Percentiles rank a stretch among this genome's conserved stretches.
These are phyloP conservation scores for Nakazawaea sp. DNA, from an alignment of 805 yeast species.

Conservation along the genomic window DNA sequence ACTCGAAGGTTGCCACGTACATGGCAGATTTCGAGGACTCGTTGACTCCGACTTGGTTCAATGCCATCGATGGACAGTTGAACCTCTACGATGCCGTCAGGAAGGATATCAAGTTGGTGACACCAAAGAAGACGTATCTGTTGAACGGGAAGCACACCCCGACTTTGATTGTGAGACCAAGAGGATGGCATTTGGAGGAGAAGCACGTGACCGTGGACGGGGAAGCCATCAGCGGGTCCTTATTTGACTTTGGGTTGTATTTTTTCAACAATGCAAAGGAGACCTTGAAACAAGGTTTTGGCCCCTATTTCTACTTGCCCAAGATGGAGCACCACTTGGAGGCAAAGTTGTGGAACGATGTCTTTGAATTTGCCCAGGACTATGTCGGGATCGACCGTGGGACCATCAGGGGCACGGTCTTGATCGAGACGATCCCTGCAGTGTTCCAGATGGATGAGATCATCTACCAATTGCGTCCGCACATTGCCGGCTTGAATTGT, in stretches of 20 bases:
- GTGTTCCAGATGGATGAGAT: conserved; percentile 78
- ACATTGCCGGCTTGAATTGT: conserved; percentile 68
- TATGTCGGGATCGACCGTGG: conserved; percentile 58
- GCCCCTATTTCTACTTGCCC: conserved; percentile 70
- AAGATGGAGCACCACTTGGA: conserved; percentile 74
- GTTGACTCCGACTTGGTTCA: conserved; percentile 64
- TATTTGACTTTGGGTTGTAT: conserved; percentile 65
- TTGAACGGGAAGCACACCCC: conserved; percentile 45
- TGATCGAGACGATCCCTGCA: conserved; percentile 67
- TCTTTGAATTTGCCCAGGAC: conserved; percentile 60
- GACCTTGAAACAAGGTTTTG: conserved; percentile 47
- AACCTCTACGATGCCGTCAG: conserved; percentile 66
- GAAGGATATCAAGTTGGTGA: conserved; percentile 35
- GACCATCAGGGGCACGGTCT: conserved; percentile 64
- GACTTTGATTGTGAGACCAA: conserved; percentile 44
- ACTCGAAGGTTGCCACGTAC: conserved; percentile 63
- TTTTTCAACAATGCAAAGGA: conserved; percentile 66
- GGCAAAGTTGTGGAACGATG: conserved; percentile 71
- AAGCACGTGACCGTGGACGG: conserved; percentile 62
- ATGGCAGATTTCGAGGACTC: conserved; percentile 78
- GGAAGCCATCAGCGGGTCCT: conserved; percentile 57
- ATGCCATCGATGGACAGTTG: conserved; percentile 62
- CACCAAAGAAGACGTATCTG: conserved; percentile 30
- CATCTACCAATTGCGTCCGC: conserved; percentile 65
- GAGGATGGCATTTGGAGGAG: conserved; percentile 73